Evolutionary conservation across 192 early-diverging fungal species (phyloP), one percentile per base, ranked within the genome.

Genomic region (Backusella liffmaniae): DNA sequence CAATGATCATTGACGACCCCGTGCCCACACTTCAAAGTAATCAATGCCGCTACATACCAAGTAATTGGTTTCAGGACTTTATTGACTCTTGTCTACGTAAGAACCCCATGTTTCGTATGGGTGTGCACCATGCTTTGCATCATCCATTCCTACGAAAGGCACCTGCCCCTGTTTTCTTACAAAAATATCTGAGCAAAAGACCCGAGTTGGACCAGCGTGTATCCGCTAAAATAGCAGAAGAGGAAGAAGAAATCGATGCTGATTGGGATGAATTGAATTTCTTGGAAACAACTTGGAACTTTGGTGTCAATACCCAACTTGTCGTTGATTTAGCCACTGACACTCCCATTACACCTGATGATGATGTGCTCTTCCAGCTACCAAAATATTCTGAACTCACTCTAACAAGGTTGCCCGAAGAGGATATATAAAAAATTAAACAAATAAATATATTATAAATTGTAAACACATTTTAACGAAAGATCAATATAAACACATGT

Each of bases 81-180:
- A 67, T 77, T 16, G 16, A 70, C 0, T 36, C 66, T 9, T 76
- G 80, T 59, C 46, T 81, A 7, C 26, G 36, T 7, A 81, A 81
- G 30, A 44, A 67, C 42, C 69, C 76, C 2, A 9, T 56, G 1
- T 21, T 74, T 1, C 72, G 80, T 10, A 53, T 74, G 7, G 42
- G 73, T 3, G 34, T 73, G 5, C 30, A 36, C 15, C 68, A 74
- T 10, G 80, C 80, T 0, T 53, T 76, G 9, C 5, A 5, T 15
- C 80, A 81, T 70, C 80, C 80, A 7, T 81, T 74, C 36, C 39
- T 81, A 21, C 68, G 51, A 44, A 75, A 72, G 49, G 39, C 78
- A 26, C 18, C 23, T 23, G 7, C 51, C 0, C 73, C 73, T 21
- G 12, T 37, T 5, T 15, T 75, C 0, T 46, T 79, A 16, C 73